phyloP scores from a whole-genome alignment of 83 land plant genomes.

The Larix sibirica region DNA sequence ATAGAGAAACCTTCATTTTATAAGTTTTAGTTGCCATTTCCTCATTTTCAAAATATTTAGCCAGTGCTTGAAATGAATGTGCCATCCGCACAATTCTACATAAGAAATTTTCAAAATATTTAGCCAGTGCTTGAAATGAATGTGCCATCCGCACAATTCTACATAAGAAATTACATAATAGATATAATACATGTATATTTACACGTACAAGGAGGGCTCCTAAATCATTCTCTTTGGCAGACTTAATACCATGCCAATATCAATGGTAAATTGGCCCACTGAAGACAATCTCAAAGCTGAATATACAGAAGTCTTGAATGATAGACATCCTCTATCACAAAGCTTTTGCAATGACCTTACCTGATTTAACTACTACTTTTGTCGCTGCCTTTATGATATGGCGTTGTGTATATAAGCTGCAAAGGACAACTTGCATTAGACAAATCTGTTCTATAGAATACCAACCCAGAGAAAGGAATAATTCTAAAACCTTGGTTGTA shows the following conservation, averaged over 20 bases:
- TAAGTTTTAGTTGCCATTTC: not conserved
- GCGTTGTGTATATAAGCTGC: slow-evolving; percentile 18
- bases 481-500: not conserved
- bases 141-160: not conserved
- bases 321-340: not conserved
- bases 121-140: not conserved
- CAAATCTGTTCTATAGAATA: not conserved
- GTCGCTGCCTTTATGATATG: slow-evolving; percentile 10
- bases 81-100: not conserved
- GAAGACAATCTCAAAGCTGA: not conserved
- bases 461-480: not conserved
- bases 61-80: not conserved
- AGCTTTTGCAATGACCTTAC: slow-evolving; percentile 5
- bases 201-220: not conserved
- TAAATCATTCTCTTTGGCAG: not conserved
- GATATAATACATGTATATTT: not conserved
- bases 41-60: not conserved
- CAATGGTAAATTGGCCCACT: not conserved
- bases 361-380: slow-evolving; percentile 14
- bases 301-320: not conserved
- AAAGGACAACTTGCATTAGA: not conserved
- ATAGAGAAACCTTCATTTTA: not conserved
- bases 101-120: not conserved
- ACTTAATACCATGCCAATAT: not conserved
- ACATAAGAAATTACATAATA: not conserved